Base-by-base conservation (phyloP, 768 basidiomycete species). In the Psilocybe subaeruginosa region DNA sequence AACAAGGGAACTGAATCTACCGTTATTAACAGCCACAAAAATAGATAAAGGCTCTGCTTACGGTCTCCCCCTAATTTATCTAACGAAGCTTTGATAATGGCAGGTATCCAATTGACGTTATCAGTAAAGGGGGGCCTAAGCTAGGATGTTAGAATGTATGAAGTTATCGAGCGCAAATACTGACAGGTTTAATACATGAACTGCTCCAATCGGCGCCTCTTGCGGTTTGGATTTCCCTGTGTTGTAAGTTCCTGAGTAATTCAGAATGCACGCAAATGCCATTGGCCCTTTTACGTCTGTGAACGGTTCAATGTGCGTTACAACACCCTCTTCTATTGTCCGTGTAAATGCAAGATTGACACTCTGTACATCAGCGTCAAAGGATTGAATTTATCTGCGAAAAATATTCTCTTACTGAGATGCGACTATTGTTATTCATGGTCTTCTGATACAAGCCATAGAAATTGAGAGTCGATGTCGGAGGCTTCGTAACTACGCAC, bases 101-200 rank as follows among this genome's bases (percentile, higher is more conserved):
- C 74, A 48, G 74, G 67, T 45, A 86, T 82, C 80, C 85, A 90
- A 7, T 76, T 73, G 12, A 74, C 75, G 60, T 84, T 79, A 41
- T 85, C 80, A 9, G 64, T 74, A 59, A 91, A 71, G 58, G 84
- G 82, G 39, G 83, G 81, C 54, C 90, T 91, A 31, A 39, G 17
- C 14, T 17, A 54, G 55, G 33, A 50, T 50, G 52, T 37, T 30
- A 51, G 9, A n/a, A 56, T 68, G 35, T 58, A 43, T 23, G 12
- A 54, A 60, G 5, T 8, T 29, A 8, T 33, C 43, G 8, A 6
- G 39, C 56, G 19, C 19, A 47, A 52, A 52, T 45, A 70, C 80
- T 65, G 64, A 91, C 90, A 89, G 54, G 66, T 80, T 83, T 37
- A 92, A 66, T 27, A 85, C 78, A 47, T 66, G 70, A 27, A 87